phyloP scores from a whole-genome alignment of 805 yeast genomes.

The Pichia californica region DNA sequence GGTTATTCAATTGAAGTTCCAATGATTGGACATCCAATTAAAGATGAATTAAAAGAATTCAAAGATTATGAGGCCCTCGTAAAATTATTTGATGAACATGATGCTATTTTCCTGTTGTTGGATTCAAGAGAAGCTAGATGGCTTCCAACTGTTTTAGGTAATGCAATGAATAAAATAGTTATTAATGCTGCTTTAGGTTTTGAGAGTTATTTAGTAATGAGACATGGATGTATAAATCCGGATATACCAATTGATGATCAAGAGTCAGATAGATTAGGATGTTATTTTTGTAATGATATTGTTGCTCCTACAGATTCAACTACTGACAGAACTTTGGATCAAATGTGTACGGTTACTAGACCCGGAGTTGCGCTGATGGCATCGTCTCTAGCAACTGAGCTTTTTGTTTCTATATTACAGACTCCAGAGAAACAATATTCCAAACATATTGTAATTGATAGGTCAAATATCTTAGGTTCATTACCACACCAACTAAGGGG shows the following conservation, averaged over 20 bases:
- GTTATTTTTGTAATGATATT: constrained; percentile 94
- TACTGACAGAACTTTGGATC: constrained; percentile 86
- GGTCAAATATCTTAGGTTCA: constrained; percentile 50
- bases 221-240: constrained; percentile 61
- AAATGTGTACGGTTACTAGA: constrained; percentile 97
- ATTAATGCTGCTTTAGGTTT: constrained; percentile 94
- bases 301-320: constrained; percentile 88
- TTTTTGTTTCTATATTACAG: constrained; percentile 69
- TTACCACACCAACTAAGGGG: constrained; percentile 92
- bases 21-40: constrained; percentile 90
- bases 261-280: constrained; percentile 55
- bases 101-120: constrained; percentile 73
- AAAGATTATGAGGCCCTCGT: constrained; percentile 47
- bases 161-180: constrained; percentile 61
- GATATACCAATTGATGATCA: constrained; percentile 19
- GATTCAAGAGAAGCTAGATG: constrained; percentile 96
- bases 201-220: constrained; percentile 87
- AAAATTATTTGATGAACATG: constrained; percentile 57
- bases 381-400: constrained; percentile 78
- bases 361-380: constrained; percentile 94
- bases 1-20: constrained; percentile 77
- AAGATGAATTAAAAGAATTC: constrained; percentile 44
- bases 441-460: constrained; percentile 22
- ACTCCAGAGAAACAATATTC: constrained; percentile 46
- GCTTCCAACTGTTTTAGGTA: constrained; percentile 87